Conservation (phyloP, 73 alveolate genomes). For the Breviolum minutum region DNA sequence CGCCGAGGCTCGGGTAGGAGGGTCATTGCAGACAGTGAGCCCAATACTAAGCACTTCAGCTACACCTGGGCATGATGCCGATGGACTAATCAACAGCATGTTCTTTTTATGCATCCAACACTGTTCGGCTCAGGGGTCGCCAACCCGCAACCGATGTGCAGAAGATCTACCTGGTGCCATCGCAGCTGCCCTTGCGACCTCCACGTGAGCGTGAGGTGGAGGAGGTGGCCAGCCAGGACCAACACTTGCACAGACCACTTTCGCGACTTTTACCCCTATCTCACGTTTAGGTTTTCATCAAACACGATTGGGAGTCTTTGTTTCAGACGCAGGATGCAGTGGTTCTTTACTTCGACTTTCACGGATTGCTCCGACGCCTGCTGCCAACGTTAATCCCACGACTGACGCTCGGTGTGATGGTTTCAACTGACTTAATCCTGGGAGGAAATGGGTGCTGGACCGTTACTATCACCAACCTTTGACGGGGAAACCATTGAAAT, state of each 20-base stretch:
- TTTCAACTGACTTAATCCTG: not conserved
- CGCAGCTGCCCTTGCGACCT: constrained; percentile 85
- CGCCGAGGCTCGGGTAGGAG: constrained; percentile 1
- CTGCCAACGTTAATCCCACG: constrained; percentile 87
- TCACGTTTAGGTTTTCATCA: not conserved
- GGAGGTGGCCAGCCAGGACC: constrained; percentile 56
- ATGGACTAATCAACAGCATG: too few relatives aligned
- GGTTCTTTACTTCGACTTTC: constrained; percentile 82
- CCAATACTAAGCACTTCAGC: too few relatives aligned
- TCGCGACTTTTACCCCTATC: too few relatives aligned
- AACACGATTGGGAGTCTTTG: too few relatives aligned
- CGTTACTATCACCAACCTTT: too few relatives aligned
- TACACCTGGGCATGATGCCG: too few relatives aligned
- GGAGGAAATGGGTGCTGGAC: too few relatives aligned
- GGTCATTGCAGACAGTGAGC: not conserved
- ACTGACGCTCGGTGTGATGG: not conserved
- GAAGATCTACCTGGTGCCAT: constrained; percentile 73
- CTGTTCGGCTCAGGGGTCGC: not conserved
- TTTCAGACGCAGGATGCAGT: constrained; percentile 36
- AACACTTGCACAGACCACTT: too few relatives aligned
- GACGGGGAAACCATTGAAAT: too few relatives aligned
- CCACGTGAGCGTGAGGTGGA: constrained; percentile 58
- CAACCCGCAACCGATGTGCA: constrained; percentile 66
- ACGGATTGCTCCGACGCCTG: constrained; percentile 65
- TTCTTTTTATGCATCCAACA: too few relatives aligned